Evolutionary conservation across 2,329 filamentous ascomycete genomes (phyloP), one percentile per base, ranked within the genome.

Genomic region (Akanthomyces muscarius): DNA sequence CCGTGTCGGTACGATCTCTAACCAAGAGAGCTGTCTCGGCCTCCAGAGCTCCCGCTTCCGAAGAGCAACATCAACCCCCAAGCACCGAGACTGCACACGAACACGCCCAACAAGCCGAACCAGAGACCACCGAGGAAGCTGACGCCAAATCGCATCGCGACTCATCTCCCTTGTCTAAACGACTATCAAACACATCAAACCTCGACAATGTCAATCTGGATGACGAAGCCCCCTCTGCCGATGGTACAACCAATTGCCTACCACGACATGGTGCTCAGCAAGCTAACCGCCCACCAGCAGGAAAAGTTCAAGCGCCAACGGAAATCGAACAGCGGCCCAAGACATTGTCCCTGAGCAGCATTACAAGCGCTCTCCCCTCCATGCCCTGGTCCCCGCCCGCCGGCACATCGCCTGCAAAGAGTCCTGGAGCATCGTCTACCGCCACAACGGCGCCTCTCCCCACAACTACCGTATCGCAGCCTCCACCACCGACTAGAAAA

Each of bases 361-460:
- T 95, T 60, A 88, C 90, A 45, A 88, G 85, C 62, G 86, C 84
- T 52, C 81, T 95, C 57, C 89, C 90, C 42, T 82, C 90, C 38
- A 85, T 91, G 76, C 87, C 88, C 64, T 91, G 89, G 88, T 87
- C 85, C 21, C 84, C 88, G 45, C 78, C 85, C 48, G 79, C 83
- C 61, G 77, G 77, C 62, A 48, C 51, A 25, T 76, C 80, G 25
- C 76, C 80, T 4, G 70, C 78, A 18, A 86, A 83, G 72, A 80
- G 76, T 64, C 74, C 74, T 25, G 68, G 67, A 70, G 71, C 71
- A 30, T 69, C 69, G 41, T 68, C 67, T 76, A 45, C 73, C 75
- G 28, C 73, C 78, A 55, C 74, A 76, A 70, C 75, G 30, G 72
- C 78, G 51, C 73, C 77, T 23, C 41, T 42, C 23, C 38, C 62